Base-by-base conservation (phyloP, 495 filamentous ascomycete genomes). In the Diplogelasinospora grovesii region DNA sequence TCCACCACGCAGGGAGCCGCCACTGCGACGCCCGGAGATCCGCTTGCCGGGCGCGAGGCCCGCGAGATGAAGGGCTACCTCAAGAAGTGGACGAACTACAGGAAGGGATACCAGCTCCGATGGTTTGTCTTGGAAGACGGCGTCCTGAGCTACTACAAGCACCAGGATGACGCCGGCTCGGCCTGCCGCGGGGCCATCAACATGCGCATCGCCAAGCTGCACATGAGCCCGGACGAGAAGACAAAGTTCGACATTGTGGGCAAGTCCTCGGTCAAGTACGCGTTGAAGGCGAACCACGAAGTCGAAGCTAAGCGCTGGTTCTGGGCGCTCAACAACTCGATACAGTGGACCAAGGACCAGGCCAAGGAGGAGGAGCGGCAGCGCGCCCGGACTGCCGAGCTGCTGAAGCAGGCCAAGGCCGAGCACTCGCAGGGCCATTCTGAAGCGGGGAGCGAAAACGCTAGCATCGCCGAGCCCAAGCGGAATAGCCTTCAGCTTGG, bases 51-150 rank as follows among this genome's bases (percentile, higher is more conserved):
- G 6, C 92, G 89, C 48, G 92, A 98, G 45, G 79, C 82, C 8
- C 78, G 89, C 30, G 92, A 97, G 60, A 96, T 97, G 87, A 95
- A 89, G 64, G 92, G 92, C 7, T 98, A 97, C 59, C 68, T 98
- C 41, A 95, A 95, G 61, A 98, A 98, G 56, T 98, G 92, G 92
- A 97, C 92, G 15, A 98, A 98, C 53, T 98, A 98, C 59, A 87
- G 89, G 7, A 86, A 80, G 53, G 92, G 92, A 3, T 97, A 92
- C 65, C 95, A 98, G 65, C 65, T 98, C 37, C 75, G 92, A 33
- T 98, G 90, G 89, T 98, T 98, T 61, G 93, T 97, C 1, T 73
- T 98, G 16, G 92, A 98, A 52, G 93, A 97, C 56, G 92, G 92
- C 11, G 93, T 98, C 13, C 62, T 98, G 49, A 97, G 92, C 59